Conservation (phyloP, 140 eudicot species). For the Flaveria floridana region DNA sequence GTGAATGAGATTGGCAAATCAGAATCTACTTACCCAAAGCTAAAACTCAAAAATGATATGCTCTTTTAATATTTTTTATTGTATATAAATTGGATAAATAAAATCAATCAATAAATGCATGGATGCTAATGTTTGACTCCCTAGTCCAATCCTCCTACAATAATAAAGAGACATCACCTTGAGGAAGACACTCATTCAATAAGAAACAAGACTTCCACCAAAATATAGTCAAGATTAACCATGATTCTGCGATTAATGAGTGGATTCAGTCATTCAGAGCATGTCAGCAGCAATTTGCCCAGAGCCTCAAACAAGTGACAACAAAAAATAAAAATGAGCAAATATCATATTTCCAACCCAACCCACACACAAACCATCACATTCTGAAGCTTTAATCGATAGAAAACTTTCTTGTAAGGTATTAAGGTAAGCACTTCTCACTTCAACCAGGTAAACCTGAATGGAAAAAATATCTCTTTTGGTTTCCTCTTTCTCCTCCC, state of each 20-base stretch:
- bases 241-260: slow-evolving; percentile 14
- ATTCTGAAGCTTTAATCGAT: background rate
- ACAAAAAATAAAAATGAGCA: background rate
- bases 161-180: slow-evolving; percentile 23
- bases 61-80: background rate
- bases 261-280: background rate
- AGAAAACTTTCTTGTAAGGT: slow-evolving; percentile 2
- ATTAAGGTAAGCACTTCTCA: background rate
- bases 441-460: slow-evolving; percentile 6
- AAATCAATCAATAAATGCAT: slow-evolving; percentile 14
- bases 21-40: background rate
- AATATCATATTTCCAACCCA: background rate
- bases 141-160: slow-evolving; percentile 1
- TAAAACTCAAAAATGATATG: background rate
- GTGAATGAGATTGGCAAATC: background rate
- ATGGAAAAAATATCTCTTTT: background rate
- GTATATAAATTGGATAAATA: background rate
- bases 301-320: background rate
- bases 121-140: slow-evolving; percentile 10
- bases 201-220: slow-evolving; percentile 32
- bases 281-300: background rate
- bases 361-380: background rate
- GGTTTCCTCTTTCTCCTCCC: slow-evolving; percentile 6
- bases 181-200: slow-evolving; percentile 25
- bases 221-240: slow-evolving; percentile 14